Evolutionary conservation across 2,329 filamentous ascomycete species (phyloP), one percentile per base, ranked within the genome.

Genomic region (Fusarium mundagurra): DNA sequence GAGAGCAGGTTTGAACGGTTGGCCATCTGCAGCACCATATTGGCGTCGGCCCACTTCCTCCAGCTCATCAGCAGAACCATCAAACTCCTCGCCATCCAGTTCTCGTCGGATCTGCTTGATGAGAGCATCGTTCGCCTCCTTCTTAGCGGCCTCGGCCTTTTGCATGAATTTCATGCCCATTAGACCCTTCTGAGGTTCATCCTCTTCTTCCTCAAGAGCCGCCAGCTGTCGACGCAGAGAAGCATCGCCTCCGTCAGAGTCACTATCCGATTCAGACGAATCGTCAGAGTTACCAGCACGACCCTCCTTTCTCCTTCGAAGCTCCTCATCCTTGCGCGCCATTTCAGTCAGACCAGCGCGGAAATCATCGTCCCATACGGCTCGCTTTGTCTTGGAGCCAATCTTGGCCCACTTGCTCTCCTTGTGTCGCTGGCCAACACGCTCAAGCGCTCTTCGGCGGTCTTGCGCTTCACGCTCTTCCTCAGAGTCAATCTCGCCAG

Each of bases 81-180:
- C 85, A 38, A 84, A 83, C n/a, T 84, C 85, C 27, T 90, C 86
- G 10, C 90, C 92, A 34, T 92, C 91, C 47, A 98, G 86, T 54
- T 96, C 93, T 64, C 90, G 90, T 55, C 92, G 88, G 55, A 98
- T 89, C 75, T 91, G 87, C 47, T 86, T 88, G 18, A 94, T 85
- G 64, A 94, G 89, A 64, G 93, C 92, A 77, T 98, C 94, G 76
- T 98, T 98, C 65, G 91, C 89, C 72, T 92, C 90, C 82, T 92
- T 95, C 78, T 91, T 91, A 43, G 91, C 88, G 34, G 92, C 93
- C 79, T 98, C 95, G 4, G 95, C 94, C 75, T 92, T 94, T 78
- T 92, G 91, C 96, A 99, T 98, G 81, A 99, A 99, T 70, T 94
- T 94, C 92, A 99, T 94, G 59, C 89, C 89, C 82, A 94, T 91